Evolutionary conservation across 1,284 basidiomycete genomes (phyloP), one percentile per base, ranked within the genome.

Genomic region (Cystobasidium sp.): DNA sequence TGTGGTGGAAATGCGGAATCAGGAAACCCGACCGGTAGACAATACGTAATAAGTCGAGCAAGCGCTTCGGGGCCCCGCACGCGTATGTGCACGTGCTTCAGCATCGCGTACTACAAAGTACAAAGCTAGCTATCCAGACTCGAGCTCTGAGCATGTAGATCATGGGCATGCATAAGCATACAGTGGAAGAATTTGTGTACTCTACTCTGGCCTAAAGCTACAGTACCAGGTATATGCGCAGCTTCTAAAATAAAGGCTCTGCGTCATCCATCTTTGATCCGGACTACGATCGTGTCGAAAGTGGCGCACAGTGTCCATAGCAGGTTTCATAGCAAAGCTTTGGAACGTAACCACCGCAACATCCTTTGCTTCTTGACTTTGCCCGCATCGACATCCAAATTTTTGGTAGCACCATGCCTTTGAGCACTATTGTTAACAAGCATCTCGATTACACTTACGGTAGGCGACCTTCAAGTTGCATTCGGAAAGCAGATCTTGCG

Each of bases 371-470:
- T 20, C 10, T 9, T 53, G 10, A 20, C 24, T 16, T 31, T 59
- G 56, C 6, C 56, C 22, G n/a, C 59, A 43, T 22, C 7, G 20
- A 62, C 7, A 3, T 20, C 16, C 49, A 62, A 16, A 20, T 16
- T 4, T 31, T 14, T 37, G 6, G 37, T 16, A 8, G 14, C n/a
- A 59, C 20, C 16, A 68, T 68, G 67, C 24, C 24, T 12, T 37
- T 68, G 37, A 53, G 52, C 41, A 59, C 55, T 16, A 58, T 68
- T 20, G 44, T 68, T 18, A 46, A 58, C 24, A 68, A 68, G 53
- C 67, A 68, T 44, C 67, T 68, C 5, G 67, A 68, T 41, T 68
- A 68, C 24, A 56, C 53, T 46, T 68, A 68, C 16, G 67, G 55
- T 68, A 31, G 37, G 39, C 20, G n/a, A 49, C 41, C 14, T 47